Conservation (phyloP, 2,329 filamentous ascomycete species). For the Penicillium nordicum region DNA sequence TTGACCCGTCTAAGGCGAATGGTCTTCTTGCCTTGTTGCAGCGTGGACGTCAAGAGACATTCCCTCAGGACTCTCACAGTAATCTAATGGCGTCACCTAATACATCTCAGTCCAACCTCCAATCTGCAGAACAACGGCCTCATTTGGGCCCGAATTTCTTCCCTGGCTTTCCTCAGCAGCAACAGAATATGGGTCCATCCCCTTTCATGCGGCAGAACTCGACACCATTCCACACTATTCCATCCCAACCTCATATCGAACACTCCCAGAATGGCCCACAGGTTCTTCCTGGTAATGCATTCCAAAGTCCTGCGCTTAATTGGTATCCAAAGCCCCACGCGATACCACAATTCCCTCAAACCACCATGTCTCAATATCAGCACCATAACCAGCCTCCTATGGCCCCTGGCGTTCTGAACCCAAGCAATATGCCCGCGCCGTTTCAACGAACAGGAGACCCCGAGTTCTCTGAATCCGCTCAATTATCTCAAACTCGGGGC, state of each 20-base stretch:
- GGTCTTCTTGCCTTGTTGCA: slow-evolving; percentile 57
- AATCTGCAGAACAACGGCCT: slow-evolving; percentile 54
- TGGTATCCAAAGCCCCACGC: slow-evolving; percentile 20
- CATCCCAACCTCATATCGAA: slow-evolving; percentile 11
- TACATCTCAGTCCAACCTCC: slow-evolving; percentile 47
- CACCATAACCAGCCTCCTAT: slow-evolving; percentile 18
- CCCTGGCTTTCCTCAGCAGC: slow-evolving; percentile 37
- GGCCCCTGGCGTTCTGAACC: slow-evolving; percentile 10
- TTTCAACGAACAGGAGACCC: slow-evolving; percentile 49
- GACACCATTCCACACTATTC: slow-evolving; percentile 15
- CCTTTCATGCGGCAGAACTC: slow-evolving; percentile 27
- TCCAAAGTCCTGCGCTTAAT: slow-evolving; percentile 14
- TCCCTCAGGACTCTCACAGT: slow-evolving; percentile 25
- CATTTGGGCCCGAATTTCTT: slow-evolving; percentile 49
- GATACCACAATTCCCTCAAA: slow-evolving; percentile 24
- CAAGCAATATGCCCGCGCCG: slow-evolving; percentile 37
- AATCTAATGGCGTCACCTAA: slow-evolving; percentile 58
- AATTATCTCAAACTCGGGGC: slow-evolving; percentile 36
- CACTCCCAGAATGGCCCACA: slow-evolving; percentile 7
- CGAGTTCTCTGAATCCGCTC: slow-evolving; percentile 41
- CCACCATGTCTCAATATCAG: slow-evolving; percentile 13
- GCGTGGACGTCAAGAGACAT: slow-evolving; percentile 34
- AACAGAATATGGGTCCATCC: slow-evolving; percentile 28
- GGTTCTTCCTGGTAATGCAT: slow-evolving; percentile 9
- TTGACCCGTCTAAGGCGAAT: slow-evolving; percentile 46